Percentiles rank a stretch among this genome's conserved stretches.
Conservation (phyloP, 306 rosid species). For the Pyrus pyrifolia region DNA sequence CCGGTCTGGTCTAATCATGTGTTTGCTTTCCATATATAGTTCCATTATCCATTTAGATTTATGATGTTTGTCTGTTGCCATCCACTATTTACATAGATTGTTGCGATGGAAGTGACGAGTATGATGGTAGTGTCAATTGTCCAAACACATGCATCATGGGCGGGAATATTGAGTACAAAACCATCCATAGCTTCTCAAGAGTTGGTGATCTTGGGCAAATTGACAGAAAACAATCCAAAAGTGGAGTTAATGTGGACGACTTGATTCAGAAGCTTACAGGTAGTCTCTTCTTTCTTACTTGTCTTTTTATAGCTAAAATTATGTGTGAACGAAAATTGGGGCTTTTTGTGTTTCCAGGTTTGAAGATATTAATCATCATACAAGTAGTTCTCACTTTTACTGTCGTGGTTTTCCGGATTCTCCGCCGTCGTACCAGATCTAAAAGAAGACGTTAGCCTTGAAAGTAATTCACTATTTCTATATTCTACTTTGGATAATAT, state of each 20-base stretch:
- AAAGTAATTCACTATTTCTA: slow-evolving; percentile 5
- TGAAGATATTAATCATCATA: slow-evolving; percentile 49
- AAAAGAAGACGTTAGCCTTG: slow-evolving; percentile 42
- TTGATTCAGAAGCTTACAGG: slow-evolving; percentile 48
- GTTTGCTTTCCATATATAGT: neutral
- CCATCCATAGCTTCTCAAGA: slow-evolving; percentile 22
- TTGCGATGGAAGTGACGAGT: slow-evolving; percentile 88
- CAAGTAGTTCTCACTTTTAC: slow-evolving; percentile 40
- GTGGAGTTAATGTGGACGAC: slow-evolving; percentile 43
- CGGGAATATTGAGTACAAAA: slow-evolving; percentile 44
- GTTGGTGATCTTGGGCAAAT: slow-evolving; percentile 8
- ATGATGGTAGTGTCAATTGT: slow-evolving; percentile 55
- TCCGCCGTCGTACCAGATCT: slow-evolving; percentile 26
- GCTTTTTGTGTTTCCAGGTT: slow-evolving; percentile 38
- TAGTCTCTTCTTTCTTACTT: slow-evolving; percentile 18
- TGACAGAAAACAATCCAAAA: slow-evolving; percentile 24
- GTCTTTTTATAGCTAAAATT: neutral
- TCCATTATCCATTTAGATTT: neutral
- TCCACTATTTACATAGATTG: slow-evolving; percentile 54
- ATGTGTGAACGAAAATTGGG: slow-evolving; percentile 5
- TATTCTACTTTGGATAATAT: slow-evolving; percentile 19
- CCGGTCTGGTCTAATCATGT: neutral
- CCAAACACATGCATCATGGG: slow-evolving; percentile 82
- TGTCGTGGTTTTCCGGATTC: slow-evolving; percentile 31
- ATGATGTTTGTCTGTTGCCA: neutral